Evolutionary conservation across 2,329 filamentous ascomycete genomes (phyloP).

Genomic region (Ceratocystis ficicola): DNA sequence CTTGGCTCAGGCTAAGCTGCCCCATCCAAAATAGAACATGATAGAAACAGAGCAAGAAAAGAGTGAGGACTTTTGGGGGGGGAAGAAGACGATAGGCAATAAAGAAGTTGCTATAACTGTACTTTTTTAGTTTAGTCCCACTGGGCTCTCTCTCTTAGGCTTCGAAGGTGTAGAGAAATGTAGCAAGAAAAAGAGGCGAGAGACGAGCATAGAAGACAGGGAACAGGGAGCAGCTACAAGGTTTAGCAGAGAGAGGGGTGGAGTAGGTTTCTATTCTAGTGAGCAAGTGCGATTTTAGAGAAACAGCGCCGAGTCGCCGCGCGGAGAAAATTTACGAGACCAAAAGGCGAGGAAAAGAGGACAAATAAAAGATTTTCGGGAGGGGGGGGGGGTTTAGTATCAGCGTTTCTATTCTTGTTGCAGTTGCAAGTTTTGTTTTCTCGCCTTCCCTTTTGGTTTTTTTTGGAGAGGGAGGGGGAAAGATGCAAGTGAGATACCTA

Average conservation of each 20-base stretch:
- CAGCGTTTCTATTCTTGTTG: too few species aligned
- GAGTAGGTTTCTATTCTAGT: neutral
- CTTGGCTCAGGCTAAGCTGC: neutral
- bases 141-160: neutral
- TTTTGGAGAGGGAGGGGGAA: too few species aligned
- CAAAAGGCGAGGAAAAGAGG: neutral
- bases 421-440: neutral
- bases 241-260: neutral
- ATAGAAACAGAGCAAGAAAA: neutral
- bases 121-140: neutral
- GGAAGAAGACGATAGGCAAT: neutral
- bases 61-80: neutral
- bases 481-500: too few species aligned
- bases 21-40: slow-evolving; percentile 1
- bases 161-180: neutral
- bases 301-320: neutral
- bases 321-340: neutral
- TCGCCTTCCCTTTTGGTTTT: neutral
- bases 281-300: neutral
- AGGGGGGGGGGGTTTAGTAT: too few species aligned
- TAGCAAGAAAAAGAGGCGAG: neutral
- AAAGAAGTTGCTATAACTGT: neutral
- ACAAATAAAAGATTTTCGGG: neutral
- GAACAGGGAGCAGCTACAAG: neutral
- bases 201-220: neutral